Conservation (phyloP, 1,284 basidiomycete species). For the Sanghuangporus weigelae region DNA sequence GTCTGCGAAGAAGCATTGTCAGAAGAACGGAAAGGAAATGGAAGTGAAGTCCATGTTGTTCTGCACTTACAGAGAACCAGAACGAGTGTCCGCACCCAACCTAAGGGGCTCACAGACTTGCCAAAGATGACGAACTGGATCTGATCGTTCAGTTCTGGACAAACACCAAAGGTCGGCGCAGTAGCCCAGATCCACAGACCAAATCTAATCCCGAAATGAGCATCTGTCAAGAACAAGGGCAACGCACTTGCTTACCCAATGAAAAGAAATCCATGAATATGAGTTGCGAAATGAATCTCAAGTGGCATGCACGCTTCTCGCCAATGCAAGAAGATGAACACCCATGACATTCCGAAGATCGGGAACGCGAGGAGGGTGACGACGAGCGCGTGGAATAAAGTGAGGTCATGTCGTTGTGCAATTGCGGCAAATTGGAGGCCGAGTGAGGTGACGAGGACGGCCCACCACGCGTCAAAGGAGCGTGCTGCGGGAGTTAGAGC, state of each 20-base stretch:
- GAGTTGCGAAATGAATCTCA: constrained; percentile 15
- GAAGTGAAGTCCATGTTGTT: background rate
- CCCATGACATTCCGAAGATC: constrained; percentile 17
- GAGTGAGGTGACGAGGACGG: constrained; percentile 16
- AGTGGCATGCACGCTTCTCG: constrained; percentile 10
- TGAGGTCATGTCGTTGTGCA: constrained; percentile 10
- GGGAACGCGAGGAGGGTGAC: constrained; percentile 16
- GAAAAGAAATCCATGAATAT: constrained; percentile 17
- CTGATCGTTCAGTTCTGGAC: constrained; percentile 9
- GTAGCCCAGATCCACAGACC: constrained; percentile 17
- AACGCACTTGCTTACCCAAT: constrained; percentile 3
- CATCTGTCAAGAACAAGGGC: background rate
- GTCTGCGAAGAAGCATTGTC: background rate
- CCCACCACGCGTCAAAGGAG: constrained; percentile 19
- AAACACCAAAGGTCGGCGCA: constrained; percentile 10
- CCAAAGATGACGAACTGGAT: constrained; percentile 14
- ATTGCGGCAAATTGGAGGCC: constrained; percentile 17
- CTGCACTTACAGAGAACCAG: constrained; percentile 11
- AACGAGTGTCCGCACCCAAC: constrained; percentile 12
- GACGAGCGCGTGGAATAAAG: constrained; percentile 14
- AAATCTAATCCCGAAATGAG: background rate
- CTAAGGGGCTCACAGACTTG: constrained; percentile 12
- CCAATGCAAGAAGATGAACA: constrained; percentile 17
- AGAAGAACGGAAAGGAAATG: background rate
- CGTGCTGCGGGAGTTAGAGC: constrained; percentile 9